A percentile compares a stretch with the other conserved stretches of the same genome.
Conservation (phyloP, 495 filamentous ascomycete species). For the Neurospora tetrasperma region DNA sequence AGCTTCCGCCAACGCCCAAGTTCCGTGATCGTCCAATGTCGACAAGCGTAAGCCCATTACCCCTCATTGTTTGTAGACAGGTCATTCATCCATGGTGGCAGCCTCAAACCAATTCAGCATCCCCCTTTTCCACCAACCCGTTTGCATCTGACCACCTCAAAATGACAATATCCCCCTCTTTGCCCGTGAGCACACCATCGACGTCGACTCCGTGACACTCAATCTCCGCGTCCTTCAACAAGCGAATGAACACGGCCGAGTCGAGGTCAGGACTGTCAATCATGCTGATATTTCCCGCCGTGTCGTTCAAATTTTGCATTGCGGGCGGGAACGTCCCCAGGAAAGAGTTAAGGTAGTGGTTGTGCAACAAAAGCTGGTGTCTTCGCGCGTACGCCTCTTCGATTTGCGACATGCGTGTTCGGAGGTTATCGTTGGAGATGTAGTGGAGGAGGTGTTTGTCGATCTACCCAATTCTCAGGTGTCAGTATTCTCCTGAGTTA, state of each 20-base stretch:
- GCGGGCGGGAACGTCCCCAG: constrained; percentile 65
- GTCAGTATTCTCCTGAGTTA: too few relatives aligned
- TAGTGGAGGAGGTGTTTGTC: constrained; percentile 58
- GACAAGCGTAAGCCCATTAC: background rate
- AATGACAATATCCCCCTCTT: constrained; percentile 77
- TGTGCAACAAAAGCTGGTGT: constrained; percentile 71
- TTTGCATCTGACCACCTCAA: constrained; percentile 78
- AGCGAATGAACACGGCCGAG: constrained; percentile 73
- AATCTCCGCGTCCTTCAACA: constrained; percentile 49
- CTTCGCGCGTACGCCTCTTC: constrained; percentile 70
- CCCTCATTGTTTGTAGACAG: background rate
- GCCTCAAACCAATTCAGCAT: constrained; percentile 70
- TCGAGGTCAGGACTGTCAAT: constrained; percentile 75
- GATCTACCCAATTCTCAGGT: constrained; percentile 29
- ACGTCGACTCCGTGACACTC: constrained; percentile 47
- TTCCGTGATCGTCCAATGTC: background rate
- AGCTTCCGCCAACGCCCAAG: background rate
- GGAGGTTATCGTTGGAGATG: constrained; percentile 37
- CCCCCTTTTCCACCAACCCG: constrained; percentile 56
- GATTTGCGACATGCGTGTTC: constrained; percentile 51
- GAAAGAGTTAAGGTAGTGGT: constrained; percentile 75
- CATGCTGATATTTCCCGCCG: constrained; percentile 82
- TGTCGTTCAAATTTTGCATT: constrained; percentile 79
- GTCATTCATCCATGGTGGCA: background rate
- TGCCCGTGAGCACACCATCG: constrained; percentile 49